Base-by-base conservation (phyloP, 2,329 filamentous ascomycete species). In the Aspergillus hortae region DNA sequence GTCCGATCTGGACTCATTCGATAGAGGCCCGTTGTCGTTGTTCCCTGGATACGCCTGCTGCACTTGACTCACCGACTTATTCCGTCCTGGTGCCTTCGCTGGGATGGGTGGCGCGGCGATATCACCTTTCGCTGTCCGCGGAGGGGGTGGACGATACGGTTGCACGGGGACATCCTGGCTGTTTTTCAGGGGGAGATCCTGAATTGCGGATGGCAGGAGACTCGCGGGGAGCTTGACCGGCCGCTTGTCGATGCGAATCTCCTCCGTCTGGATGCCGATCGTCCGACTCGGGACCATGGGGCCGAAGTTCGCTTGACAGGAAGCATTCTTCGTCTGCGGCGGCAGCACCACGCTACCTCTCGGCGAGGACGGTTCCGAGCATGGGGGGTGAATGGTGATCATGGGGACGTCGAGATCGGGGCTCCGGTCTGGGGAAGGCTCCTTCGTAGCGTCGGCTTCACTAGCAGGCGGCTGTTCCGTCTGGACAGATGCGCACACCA, bases 381-480 rank as follows among this genome's bases (percentile, higher is more conserved):
- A 84, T 0, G 94, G 92, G 30, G 94, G 94, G 61, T 95, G 89
- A 47, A 99, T 90, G 51, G 90, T 88, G 66, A 99, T 99, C 62
- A 86, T 89, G 0, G 92, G 92, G 55, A 96, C 88, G 4, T 78
- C 83, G 71, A 58, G 51, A 46, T 55, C 61, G 10, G 60, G 50
- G 10, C 53, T 41, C 15, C 53, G 32, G 56, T 52, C 3, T 51
- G 56, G 6, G 49, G 56, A 33, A 57, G 44, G 17, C 40, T 54
- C 30, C 46, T n/a, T 27, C 54, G 51, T 23, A 48, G 61, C 44
- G 43, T 56, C 54, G 57, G 49, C n/a, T 32, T 59, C 52, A 17
- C 45, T 27, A 9, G 55, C 52, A 15, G 57, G 30, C 1, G 48
- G 48, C n/a, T 60, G 50, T 6, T 71, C 64, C 1, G 73, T 74